Conservation (phyloP, 2,329 filamentous ascomycete genomes). For the Neonectria sp. region DNA sequence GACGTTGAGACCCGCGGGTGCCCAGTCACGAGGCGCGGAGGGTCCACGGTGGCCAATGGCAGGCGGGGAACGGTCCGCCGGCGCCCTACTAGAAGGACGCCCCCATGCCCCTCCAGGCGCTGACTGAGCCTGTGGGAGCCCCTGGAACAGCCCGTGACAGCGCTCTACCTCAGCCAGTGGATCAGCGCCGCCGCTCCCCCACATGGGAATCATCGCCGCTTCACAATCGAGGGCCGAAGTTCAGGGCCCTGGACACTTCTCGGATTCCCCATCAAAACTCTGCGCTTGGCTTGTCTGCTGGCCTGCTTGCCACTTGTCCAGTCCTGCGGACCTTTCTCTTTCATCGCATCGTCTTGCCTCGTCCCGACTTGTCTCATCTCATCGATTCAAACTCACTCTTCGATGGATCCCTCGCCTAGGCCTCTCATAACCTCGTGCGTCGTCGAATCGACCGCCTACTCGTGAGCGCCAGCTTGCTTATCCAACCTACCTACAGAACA, state of each 20-base stretch:
- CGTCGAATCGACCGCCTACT: slow-evolving; percentile 37
- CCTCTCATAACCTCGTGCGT: slow-evolving; percentile 16
- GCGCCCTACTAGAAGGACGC: slow-evolving; percentile 17
- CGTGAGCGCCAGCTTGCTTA: slow-evolving; percentile 29
- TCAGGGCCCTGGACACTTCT: slow-evolving; percentile 11
- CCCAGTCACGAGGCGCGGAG: slow-evolving; percentile 46
- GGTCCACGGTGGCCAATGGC: slow-evolving; percentile 49
- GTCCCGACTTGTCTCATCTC: slow-evolving; percentile 20
- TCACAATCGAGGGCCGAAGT: slow-evolving; percentile 14
- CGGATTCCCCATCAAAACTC: slow-evolving; percentile 28
- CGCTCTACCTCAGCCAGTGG: slow-evolving; percentile 15
- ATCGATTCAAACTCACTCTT: slow-evolving; percentile 11
- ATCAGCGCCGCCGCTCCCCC: slow-evolving; percentile 15
- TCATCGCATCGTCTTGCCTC: slow-evolving; percentile 3
- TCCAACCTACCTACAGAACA: neutral
- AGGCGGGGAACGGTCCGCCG: slow-evolving; percentile 25
- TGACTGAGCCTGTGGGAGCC: neutral
- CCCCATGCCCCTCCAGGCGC: slow-evolving; percentile 3
- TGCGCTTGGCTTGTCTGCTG: slow-evolving; percentile 9
- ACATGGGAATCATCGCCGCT: slow-evolving; percentile 30
- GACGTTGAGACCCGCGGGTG: slow-evolving; percentile 11
- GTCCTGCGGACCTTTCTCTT: neutral
- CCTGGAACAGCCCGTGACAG: neutral
- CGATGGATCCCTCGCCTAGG: slow-evolving; percentile 32
- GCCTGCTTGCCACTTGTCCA: slow-evolving; percentile 1